Conservation (phyloP, 176 grass and related monocot genomes). For the Pontederia paniculata region DNA sequence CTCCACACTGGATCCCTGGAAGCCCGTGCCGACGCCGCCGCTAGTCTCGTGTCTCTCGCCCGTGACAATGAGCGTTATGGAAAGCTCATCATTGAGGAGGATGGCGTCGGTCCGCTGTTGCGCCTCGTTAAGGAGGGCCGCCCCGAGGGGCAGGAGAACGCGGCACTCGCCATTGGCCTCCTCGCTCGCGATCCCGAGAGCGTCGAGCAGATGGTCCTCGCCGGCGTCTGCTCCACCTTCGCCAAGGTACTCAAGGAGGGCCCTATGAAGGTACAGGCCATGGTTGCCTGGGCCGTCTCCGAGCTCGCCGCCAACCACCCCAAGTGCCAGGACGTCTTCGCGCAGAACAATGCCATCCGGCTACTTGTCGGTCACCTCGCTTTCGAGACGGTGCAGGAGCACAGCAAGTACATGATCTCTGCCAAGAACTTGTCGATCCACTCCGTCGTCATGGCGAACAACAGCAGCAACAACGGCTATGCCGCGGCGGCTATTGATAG, state of each 20-base stretch:
- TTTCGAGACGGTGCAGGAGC: conserved; percentile 92
- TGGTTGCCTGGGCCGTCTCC: conserved; percentile 79
- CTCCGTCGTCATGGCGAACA: conserved; percentile 78
- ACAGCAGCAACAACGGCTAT: not conserved
- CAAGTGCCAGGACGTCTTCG: conserved; percentile 82
- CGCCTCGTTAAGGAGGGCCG: conserved; percentile 66
- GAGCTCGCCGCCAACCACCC: conserved; percentile 68
- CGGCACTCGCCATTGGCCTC: conserved; percentile 67
- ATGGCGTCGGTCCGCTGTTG: conserved; percentile 68
- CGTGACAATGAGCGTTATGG: conserved; percentile 75
- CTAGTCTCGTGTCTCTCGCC: conserved; percentile 80
- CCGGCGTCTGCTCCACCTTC: conserved; percentile 53
- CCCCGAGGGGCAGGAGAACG: conserved; percentile 69
- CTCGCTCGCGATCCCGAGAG: conserved; percentile 78
- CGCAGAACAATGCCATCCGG: conserved; percentile 59
- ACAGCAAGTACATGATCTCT: conserved; percentile 70
- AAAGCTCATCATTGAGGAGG: conserved; percentile 97
- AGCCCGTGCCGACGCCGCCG: conserved; percentile 71
- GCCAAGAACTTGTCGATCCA: conserved; percentile 73
- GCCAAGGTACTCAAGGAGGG: conserved; percentile 94
- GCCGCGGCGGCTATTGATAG: conserved; percentile 13
- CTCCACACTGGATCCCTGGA: conserved; percentile 83
- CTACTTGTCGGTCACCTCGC: conserved; percentile 75
- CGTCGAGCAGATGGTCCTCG: conserved; percentile 83
- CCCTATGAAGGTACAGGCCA: conserved; percentile 90